These are phyloP conservation scores for Thraustochytrium striatum DNA, from an alignment of 352 stramenopile genomes.

Conservation along the genomic window DNA sequence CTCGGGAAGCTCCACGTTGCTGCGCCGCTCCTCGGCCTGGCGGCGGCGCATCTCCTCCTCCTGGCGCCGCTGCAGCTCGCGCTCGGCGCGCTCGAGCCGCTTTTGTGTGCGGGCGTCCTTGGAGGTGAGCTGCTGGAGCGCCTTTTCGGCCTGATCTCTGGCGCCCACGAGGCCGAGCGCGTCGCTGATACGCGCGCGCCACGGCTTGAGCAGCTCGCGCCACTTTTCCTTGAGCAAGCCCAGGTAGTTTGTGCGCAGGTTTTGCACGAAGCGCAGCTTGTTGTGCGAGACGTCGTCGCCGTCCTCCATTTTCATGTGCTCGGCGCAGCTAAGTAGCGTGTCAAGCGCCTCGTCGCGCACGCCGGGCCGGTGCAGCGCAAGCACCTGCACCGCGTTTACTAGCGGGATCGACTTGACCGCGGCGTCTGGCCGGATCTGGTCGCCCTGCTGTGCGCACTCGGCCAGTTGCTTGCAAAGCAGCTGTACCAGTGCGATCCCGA, in stretches of 20 bases:
- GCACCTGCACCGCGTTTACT: background rate
- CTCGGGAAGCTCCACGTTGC: background rate
- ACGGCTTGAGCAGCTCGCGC: slow-evolving; percentile 30
- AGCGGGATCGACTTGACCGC: background rate
- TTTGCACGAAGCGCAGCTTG: slow-evolving; percentile 40
- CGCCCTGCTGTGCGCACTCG: background rate
- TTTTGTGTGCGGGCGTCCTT: slow-evolving; percentile 13
- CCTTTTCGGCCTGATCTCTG: slow-evolving; percentile 31
- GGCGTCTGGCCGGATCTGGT: background rate
- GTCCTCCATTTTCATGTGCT: slow-evolving; percentile 4
- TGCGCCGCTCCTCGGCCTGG: background rate
- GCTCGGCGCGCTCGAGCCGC: slow-evolving; percentile 2
- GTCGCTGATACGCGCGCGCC: slow-evolving; percentile 13
- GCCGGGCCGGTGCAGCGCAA: slow-evolving; percentile 12
- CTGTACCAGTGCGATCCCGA: slow-evolving; percentile 1
- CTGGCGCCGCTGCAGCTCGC: slow-evolving; percentile 13
- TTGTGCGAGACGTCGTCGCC: slow-evolving; percentile 1
- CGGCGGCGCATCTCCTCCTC: slow-evolving; percentile 8
- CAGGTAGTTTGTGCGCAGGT: slow-evolving; percentile 13
- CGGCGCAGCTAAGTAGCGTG: background rate
- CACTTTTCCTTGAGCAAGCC: slow-evolving; percentile 38
- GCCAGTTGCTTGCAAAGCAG: background rate
- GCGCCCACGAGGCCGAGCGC: background rate
- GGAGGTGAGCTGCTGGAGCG: background rate
- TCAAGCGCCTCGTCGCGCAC: slow-evolving; percentile 13